phyloP scores from a whole-genome alignment of 768 basidiomycete genomes.

The Melanogaster broomeanus region DNA sequence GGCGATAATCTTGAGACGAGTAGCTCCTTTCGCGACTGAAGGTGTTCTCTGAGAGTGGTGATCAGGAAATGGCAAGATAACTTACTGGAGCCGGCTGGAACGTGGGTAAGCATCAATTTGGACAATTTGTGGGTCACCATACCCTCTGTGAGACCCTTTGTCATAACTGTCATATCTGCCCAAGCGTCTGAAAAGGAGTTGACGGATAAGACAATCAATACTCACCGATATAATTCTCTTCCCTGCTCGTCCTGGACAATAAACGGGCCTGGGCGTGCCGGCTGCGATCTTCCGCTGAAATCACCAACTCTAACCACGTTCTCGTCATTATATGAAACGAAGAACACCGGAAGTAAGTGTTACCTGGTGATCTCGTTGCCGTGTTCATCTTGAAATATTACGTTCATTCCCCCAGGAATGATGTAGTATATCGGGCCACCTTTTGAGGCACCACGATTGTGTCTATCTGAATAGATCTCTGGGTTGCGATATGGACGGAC shows the following conservation, averaged over 20 bases:
- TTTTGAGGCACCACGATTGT: constrained; percentile 21
- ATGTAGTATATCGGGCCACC: constrained; percentile 53
- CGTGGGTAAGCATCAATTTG: constrained; percentile 21
- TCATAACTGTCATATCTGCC: constrained; percentile 28
- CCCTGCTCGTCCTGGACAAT: constrained; percentile 64
- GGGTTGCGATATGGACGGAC: constrained; percentile 24
- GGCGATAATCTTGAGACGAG: constrained; percentile 21
- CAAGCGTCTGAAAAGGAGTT: constrained; percentile 1
- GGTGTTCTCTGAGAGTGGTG: constrained; percentile 8
- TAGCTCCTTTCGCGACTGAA: constrained; percentile 26
- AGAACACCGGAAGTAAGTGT: not conserved
- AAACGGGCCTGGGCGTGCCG: constrained; percentile 41
- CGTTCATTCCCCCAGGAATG: constrained; percentile 62
- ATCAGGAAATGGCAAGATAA: not conserved
- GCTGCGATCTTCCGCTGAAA: constrained; percentile 36
- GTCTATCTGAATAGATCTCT: constrained; percentile 24
- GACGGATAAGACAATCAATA: not conserved
- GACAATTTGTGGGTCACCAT: constrained; percentile 29
- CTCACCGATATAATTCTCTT: constrained; percentile 57
- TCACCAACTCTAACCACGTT: constrained; percentile 49
- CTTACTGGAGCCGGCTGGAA: constrained; percentile 21
- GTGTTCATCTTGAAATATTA: constrained; percentile 66
- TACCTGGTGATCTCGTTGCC: constrained; percentile 68
- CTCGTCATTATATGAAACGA: not conserved
- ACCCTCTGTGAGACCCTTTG: constrained; percentile 21